Evolutionary conservation across 805 yeast genomes (phyloP), one percentile per base, ranked within the genome.

Genomic region (Nematodospora valgi): DNA sequence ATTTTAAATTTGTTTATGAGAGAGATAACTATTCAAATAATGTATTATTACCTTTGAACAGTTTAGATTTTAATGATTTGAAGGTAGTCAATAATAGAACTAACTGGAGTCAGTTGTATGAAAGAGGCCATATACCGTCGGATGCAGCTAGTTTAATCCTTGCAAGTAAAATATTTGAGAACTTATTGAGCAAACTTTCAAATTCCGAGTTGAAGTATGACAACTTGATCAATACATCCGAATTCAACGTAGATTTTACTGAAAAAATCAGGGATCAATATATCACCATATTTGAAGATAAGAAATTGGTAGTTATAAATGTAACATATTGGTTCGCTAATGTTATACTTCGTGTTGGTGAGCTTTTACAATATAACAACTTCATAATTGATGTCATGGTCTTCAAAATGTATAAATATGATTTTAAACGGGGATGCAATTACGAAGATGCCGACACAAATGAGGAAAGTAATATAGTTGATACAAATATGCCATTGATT

Each of bases 351-450:
- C 25, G 28, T n/a, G 28, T 30, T 10, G 32, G 20, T 19, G 38
- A 34, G 16, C 23, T 34, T 3, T 12, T 62, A n/a, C 45, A 44
- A 15, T 31, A 40, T 20, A 32, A 35, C n/a, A 31, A 33, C 19
- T 38, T 43, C 13, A 54, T 72, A 26, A 44, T 53, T 6, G 51
- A 52, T 5, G 46, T 70, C 29, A 48, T 72, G 24, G 38, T 64
- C 22, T 65, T 72, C 43, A 53, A 54, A 25, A 62, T 66, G 13
- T 58, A 53, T 39, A 52, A 53, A 38, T 38, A 59, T 16, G 22
- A 28, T 13, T 34, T 27, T 17, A 35, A 24, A 20, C n/a, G n/a
- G n/a, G n/a, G n/a, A n/a, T n/a, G n/a, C n/a, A n/a, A n/a, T n/a
- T 19, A 29, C 12, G 30, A 27, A 6, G 12, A 14, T 9, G 36